These are phyloP conservation scores for Aphanomyces cochlioides DNA, from an alignment of 352 stramenopile species.

Conservation along the genomic window DNA sequence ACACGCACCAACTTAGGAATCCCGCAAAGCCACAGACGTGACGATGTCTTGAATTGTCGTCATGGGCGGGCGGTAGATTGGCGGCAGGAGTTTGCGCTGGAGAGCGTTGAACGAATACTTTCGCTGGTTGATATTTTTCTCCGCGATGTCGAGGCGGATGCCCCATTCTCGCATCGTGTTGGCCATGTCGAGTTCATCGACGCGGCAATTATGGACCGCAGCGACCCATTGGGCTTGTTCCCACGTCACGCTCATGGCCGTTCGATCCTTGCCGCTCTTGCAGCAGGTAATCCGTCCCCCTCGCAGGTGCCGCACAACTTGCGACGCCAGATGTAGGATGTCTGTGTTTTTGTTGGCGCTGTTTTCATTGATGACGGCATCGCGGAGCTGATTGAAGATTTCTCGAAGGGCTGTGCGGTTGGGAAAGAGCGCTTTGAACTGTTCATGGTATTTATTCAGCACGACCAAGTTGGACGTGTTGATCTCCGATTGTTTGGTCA, in stretches of 20 bases:
- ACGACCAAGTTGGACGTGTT: constrained; percentile 38
- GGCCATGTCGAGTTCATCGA: constrained; percentile 32
- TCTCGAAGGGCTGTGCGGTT: constrained; percentile 57
- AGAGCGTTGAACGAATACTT: constrained; percentile 98
- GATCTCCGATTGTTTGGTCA: constrained; percentile 79
- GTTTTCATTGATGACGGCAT: constrained; percentile 35
- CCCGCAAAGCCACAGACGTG: constrained; percentile 80
- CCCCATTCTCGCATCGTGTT: constrained; percentile 90
- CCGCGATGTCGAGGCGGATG: constrained; percentile 90
- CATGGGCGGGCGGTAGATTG: constrained; percentile 85
- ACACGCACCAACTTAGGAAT: constrained; percentile 46
- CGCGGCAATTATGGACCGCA: background rate
- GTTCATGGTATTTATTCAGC: constrained; percentile 43
- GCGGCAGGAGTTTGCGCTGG: constrained; percentile 93
- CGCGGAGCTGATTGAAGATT: constrained; percentile 38
- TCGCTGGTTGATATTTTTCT: constrained; percentile 94
- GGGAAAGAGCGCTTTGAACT: constrained; percentile 43
- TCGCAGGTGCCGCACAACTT: constrained; percentile 86
- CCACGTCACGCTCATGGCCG: constrained; percentile 95
- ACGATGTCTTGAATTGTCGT: constrained; percentile 89
- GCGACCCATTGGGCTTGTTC: constrained; percentile 76
- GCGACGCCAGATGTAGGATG: constrained; percentile 71
- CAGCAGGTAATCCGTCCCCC: constrained; percentile 93
- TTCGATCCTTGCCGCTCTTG: constrained; percentile 97
- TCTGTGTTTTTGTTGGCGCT: constrained; percentile 76